These are phyloP conservation scores for Metschnikowia rubicola DNA, from an alignment of 805 yeast species.

Conservation along the genomic window DNA sequence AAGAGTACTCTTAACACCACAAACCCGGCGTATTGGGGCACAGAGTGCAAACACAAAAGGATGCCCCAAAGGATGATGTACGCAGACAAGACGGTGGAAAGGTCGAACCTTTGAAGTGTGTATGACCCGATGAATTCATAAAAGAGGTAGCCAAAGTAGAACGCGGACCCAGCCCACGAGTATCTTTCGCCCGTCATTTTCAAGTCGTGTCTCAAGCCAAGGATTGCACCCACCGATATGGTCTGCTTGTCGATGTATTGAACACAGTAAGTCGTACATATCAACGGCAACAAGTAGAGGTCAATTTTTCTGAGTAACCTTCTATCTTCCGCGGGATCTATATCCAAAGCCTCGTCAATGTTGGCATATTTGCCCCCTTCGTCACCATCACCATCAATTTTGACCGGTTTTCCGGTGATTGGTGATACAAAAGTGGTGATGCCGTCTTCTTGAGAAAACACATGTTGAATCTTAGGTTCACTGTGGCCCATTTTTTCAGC, in stretches of 20 bases:
- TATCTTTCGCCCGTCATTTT: slow-evolving; percentile 28
- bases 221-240: slow-evolving; percentile 41
- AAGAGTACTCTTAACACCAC: background rate
- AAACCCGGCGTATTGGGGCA: slow-evolving; percentile 2
- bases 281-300: slow-evolving; percentile 52
- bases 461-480: background rate
- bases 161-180: slow-evolving; percentile 20
- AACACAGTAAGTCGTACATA: slow-evolving; percentile 1
- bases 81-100: background rate
- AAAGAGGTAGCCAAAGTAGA: slow-evolving; percentile 7
- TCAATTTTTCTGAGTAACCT: slow-evolving; percentile 30
- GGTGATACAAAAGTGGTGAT: slow-evolving; percentile 15
- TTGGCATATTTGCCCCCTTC: slow-evolving; percentile 41
- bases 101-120: slow-evolving; percentile 2
- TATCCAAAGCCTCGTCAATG: slow-evolving; percentile 22
- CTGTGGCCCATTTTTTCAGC: background rate
- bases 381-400: slow-evolving; percentile 37
- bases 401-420: slow-evolving; percentile 15
- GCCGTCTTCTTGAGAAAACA: background rate
- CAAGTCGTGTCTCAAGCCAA: slow-evolving; percentile 45
- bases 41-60: slow-evolving; percentile 1
- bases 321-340: slow-evolving; percentile 30
- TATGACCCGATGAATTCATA: slow-evolving; percentile 1
- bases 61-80: slow-evolving; percentile 8
- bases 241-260: slow-evolving; percentile 42